Evolutionary conservation across 257 asterid species (phyloP), one percentile per base, ranked within the genome.

Genomic region (Marsdenia floribunda): DNA sequence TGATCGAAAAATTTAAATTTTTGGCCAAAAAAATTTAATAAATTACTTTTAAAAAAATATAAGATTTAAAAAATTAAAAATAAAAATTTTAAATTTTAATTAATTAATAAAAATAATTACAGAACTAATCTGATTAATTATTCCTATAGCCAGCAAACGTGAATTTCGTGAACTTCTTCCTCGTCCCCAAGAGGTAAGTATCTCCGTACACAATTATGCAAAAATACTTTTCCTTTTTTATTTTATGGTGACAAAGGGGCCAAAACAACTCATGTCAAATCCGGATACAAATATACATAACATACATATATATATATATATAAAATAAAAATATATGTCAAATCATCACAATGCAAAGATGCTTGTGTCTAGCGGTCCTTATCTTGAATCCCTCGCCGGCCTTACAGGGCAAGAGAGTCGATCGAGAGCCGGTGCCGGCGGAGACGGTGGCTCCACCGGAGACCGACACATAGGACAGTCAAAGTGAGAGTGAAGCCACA

Each of bases 401-500:
- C 78, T 57, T 10, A 15, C 44, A 5, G 59, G 60, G 3, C 73
- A 47, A 18, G 60, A 3, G 14, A 46, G 42, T 3, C 81, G 49
- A 47, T 69, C 40, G 12, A 72, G 68, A 47, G 24, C 33, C 13
- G 49, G 76, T 80, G 19, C 16, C 60, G 49, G 12, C 49, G 49
- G 49, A 1, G 10, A 7, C 49, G 49, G 49, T 2, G 78, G 85
- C 66, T 79, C 90, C 63, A 88, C 92, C 9, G 86, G 83, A 6
- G 92, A 85, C 47, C 97, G 93, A 50, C 97, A 90, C 18, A 92
- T 85, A 1, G 96, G 97, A 70, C 96, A 92, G 37, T 87, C 90
- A 73, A 79, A 50, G 70, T 87, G 91, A 66, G 92, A 89, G 70
- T 83, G 78, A 6, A 92, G 87, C 97, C 97, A 90, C 94, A 83